phyloP scores from a whole-genome alignment of 2,329 filamentous ascomycete genomes.

The Nigrospora sphaerica region DNA sequence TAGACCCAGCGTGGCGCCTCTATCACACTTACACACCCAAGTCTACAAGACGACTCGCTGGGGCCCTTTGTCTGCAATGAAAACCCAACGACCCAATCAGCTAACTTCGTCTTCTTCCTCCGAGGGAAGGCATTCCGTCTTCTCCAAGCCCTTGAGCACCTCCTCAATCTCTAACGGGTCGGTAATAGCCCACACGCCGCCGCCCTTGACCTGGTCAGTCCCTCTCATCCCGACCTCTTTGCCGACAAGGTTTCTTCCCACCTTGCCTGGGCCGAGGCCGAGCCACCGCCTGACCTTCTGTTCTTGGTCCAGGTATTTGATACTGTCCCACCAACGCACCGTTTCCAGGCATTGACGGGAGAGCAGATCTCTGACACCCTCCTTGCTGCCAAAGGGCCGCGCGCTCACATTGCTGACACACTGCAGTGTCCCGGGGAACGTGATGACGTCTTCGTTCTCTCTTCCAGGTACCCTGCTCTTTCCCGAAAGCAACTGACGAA shows the following conservation, averaged over 20 bases:
- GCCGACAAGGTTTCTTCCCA: slow-evolving; percentile 85
- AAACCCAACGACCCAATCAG: neutral
- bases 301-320: slow-evolving; percentile 81
- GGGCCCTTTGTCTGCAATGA: too few species aligned
- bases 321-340: slow-evolving; percentile 90
- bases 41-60: too few species aligned
- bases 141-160: slow-evolving; percentile 56
- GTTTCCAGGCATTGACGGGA: slow-evolving; percentile 84
- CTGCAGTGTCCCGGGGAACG: slow-evolving; percentile 67
- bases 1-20: too few species aligned
- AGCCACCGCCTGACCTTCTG: slow-evolving; percentile 78
- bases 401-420: slow-evolving; percentile 85
- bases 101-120: neutral
- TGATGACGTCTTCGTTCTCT: slow-evolving; percentile 57
- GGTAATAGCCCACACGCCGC: slow-evolving; percentile 87
- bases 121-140: slow-evolving; percentile 41
- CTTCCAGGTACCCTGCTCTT: slow-evolving; percentile 46
- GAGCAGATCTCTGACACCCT: slow-evolving; percentile 71
- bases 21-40: too few species aligned
- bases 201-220: slow-evolving; percentile 73
- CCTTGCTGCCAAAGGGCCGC: slow-evolving; percentile 64
- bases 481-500: slow-evolving; percentile 60
- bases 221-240: slow-evolving; percentile 89
- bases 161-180: slow-evolving; percentile 71
- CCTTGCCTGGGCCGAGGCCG: slow-evolving; percentile 88